Conservation (phyloP, 306 rosid genomes). For the Begonia loranthoides region DNA sequence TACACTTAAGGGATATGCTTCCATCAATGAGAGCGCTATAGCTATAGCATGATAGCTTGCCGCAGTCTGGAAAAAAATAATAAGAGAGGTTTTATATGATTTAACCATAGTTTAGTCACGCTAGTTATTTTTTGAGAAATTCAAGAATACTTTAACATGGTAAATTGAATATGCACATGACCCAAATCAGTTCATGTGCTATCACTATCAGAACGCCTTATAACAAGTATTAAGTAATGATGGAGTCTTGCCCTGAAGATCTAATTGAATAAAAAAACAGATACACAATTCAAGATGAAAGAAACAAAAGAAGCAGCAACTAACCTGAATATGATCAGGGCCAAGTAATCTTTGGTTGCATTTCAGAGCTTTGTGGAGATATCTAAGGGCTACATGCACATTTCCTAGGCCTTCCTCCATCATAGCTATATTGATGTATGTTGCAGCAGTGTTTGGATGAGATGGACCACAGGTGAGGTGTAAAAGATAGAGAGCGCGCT, state of each 20-base stretch:
- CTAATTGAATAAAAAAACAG: background rate
- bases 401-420: constrained; percentile 99
- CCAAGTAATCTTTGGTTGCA: constrained; percentile 93
- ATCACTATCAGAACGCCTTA: too few relatives aligned
- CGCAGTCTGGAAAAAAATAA: constrained; percentile 60
- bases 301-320: constrained; percentile 11
- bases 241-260: too few relatives aligned
- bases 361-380: constrained; percentile 95
- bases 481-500: constrained; percentile 93
- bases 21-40: constrained; percentile 95
- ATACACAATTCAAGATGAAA: background rate
- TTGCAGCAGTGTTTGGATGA: constrained; percentile 99
- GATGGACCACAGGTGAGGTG: constrained; percentile 98
- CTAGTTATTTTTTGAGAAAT: background rate
- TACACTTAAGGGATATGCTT: constrained; percentile 95
- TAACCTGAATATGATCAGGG: constrained; percentile 94
- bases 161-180: background rate
- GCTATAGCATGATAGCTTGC: constrained; percentile 99
- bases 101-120: background rate
- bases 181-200: too few relatives aligned
- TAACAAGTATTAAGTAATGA: too few relatives aligned
- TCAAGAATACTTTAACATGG: background rate
- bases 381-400: constrained; percentile 94
- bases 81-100: background rate
- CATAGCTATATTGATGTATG: constrained; percentile 98